Evolutionary conservation across 169 alveolate species (phyloP).

Genomic region (Plasmodium gonderi): DNA sequence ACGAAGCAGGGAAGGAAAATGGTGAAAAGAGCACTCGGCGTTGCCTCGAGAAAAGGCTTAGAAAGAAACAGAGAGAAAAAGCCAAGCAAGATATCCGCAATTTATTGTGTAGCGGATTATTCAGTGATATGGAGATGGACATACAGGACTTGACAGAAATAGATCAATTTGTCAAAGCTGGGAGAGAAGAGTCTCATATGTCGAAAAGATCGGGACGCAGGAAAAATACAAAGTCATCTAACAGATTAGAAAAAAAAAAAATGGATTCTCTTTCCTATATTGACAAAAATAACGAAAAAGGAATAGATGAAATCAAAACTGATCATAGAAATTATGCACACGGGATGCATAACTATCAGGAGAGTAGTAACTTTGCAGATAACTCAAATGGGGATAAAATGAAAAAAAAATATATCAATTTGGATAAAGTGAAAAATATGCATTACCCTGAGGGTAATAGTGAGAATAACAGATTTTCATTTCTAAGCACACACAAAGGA

Average conservation of each 20-base stretch:
- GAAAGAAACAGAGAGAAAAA: background rate
- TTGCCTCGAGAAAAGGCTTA: background rate
- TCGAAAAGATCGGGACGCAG: no score
- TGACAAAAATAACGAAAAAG: no score
- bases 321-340: background rate
- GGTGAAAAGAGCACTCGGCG: no score
- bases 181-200: background rate
- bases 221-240: no score
- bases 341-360: no score
- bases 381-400: background rate
- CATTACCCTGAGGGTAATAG: background rate
- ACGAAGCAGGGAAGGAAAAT: background rate
- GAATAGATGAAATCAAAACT: background rate
- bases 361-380: background rate
- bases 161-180: background rate
- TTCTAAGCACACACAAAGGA: background rate
- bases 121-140: background rate
- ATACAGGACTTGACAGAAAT: background rate
- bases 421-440: background rate
- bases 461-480: background rate
- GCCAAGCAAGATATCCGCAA: background rate
- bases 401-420: background rate
- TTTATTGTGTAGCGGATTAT: background rate
- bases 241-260: no score
- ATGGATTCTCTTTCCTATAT: no score